These are phyloP conservation scores for Serendipita indica DNA, from an alignment of 768 basidiomycete genomes.

Conservation along the genomic window DNA sequence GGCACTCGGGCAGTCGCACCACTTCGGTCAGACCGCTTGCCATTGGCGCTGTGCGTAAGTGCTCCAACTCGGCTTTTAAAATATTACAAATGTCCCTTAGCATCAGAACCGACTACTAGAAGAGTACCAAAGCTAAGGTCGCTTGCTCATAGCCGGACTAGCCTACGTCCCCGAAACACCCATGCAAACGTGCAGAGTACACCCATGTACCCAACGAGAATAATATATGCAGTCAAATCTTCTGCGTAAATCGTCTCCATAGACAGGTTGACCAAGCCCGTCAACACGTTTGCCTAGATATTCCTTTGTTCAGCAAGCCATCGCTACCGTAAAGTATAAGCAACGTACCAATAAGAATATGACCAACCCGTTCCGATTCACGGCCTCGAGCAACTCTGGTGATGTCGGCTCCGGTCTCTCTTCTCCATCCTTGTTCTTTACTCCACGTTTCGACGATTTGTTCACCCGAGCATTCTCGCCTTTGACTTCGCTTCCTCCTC, in stretches of 20 bases:
- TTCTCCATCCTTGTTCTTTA: slow-evolving; percentile 15
- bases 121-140: no score
- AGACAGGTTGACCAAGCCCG: slow-evolving; percentile 69
- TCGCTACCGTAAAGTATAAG: background rate
- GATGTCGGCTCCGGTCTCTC: slow-evolving; percentile 21
- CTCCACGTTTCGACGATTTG: slow-evolving; percentile 17
- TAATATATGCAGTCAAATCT: slow-evolving; percentile 39
- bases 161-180: slow-evolving; percentile 26
- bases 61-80: no score
- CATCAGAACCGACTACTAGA: no score
- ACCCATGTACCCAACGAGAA: slow-evolving; percentile 47
- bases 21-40: no score
- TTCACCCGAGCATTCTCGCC: background rate
- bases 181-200: slow-evolving; percentile 50
- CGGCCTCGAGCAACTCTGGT: slow-evolving; percentile 51
- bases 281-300: slow-evolving; percentile 67
- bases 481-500: background rate
- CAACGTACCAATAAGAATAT: slow-evolving; percentile 67
- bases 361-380: slow-evolving; percentile 67
- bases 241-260: slow-evolving; percentile 69
- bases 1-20: no score
- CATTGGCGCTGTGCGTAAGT: no score
- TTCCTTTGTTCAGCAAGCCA: background rate
- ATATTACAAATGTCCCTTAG: no score
- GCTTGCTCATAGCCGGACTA: slow-evolving; percentile 26